phyloP scores from a whole-genome alignment of 192 early-diverging fungal species.

The Coemansia sp. region DNA sequence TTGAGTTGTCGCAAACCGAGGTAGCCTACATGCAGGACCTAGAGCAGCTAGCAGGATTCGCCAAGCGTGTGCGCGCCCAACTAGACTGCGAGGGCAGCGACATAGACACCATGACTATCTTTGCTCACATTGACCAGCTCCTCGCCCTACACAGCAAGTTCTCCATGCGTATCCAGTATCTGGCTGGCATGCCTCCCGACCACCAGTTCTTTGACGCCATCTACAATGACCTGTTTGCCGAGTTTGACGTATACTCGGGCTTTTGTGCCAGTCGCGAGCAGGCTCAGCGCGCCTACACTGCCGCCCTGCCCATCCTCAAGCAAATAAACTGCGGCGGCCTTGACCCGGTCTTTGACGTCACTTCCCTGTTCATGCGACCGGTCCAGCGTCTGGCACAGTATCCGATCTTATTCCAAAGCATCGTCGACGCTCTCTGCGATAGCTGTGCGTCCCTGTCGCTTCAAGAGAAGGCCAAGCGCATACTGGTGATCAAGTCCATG shows the following conservation, averaged over 20 bases:
- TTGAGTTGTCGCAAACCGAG: conserved; percentile 48
- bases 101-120: conserved; percentile 24
- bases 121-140: conserved; percentile 23
- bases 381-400: conserved; percentile 53
- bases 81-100: conserved; percentile 10
- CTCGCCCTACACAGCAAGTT: conserved; percentile 37
- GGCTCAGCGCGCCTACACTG: conserved; percentile 16
- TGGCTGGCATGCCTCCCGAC: conserved; percentile 30
- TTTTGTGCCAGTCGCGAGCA: conserved; percentile 42
- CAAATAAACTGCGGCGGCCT: conserved; percentile 11
- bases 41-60: conserved; percentile 32
- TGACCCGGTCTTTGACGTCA: conserved; percentile 32
- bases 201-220: conserved; percentile 31
- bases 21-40: conserved; percentile 51
- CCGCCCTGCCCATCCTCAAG: conserved; percentile 17
- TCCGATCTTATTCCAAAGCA: conserved; percentile 45
- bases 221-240: conserved; percentile 14
- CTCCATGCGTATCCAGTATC: conserved; percentile 47
- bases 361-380: conserved; percentile 47
- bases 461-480: conserved; percentile 6
- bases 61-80: conserved; percentile 17
- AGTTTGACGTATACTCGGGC: conserved; percentile 35
- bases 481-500: conserved; percentile 25
- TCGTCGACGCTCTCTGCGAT: conserved; percentile 31
- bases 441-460: not conserved